Base-by-base conservation (phyloP, 176 grass and related monocot species). In the Aegilops umbellulata region DNA sequence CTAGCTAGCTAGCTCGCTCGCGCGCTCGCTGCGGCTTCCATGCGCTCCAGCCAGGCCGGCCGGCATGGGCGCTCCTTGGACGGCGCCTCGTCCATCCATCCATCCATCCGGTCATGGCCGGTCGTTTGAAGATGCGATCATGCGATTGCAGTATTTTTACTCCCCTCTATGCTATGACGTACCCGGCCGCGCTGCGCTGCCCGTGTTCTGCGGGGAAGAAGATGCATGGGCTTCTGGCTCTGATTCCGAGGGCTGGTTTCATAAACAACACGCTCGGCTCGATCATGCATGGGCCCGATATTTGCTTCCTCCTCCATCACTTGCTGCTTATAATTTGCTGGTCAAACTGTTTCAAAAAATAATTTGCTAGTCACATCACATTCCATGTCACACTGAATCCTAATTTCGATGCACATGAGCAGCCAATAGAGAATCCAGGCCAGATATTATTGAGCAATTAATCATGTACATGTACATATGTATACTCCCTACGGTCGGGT, bases 11-110 rank as follows among this genome's bases (percentile, higher is more conserved):
- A 22, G 55, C 55, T 22, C 0, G 55, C 55, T 58, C 17, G 17
- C 53, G 2, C 3, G 41, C 41, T 42, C 41, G 0, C 76, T 74
- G 81, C 76, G 35, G 27, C 79, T 24, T 53, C 63, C 79, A 34
- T n/a, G 53, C 39, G 19, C 60, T 8, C 47, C 47, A 2, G 53
- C 55, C 55, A 15, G 41, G 41, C 71, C 71, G 23, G 22, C 6
- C 83, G 46, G 76, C 79, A 83, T 83, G 84, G 89, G 79, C 79
- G 27, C 17, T 55, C 25, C 82, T 73, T 85, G 77, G 77, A 80
- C 60, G 42, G 60, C 16, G 14, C 69, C 82, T 76, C 35, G 20
- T 51, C 77, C 31, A 26, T 47, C 68, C 0, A 14, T 13, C 23
- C 7, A 22, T 26, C 70, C 71, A 39, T 10, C 38, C 38, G n/a